A percentile compares a stretch with the other conserved stretches of the same genome.
These are phyloP conservation scores for Candida hungchunana DNA, from an alignment of 805 yeast genomes.

Conservation along the genomic window DNA sequence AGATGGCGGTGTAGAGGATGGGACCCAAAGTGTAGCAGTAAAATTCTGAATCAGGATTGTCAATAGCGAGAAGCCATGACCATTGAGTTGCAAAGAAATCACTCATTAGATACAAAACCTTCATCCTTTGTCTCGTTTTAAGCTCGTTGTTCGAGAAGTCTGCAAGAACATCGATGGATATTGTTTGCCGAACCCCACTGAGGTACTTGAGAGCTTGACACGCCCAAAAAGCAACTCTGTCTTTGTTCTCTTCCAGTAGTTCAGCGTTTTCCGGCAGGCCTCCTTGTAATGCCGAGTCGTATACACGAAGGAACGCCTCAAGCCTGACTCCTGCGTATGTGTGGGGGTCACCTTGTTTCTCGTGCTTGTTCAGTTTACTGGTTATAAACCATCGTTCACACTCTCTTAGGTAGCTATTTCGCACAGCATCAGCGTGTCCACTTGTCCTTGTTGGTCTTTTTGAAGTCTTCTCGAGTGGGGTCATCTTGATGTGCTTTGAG, in stretches of 20 bases:
- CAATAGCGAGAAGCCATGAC: slow-evolving; percentile 26
- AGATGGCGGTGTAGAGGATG: slow-evolving; percentile 11
- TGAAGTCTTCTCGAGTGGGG: slow-evolving; percentile 12
- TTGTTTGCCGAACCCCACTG: slow-evolving; percentile 14
- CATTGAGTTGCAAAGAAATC: slow-evolving; percentile 18
- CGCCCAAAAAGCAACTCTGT: slow-evolving; percentile 20
- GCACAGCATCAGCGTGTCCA: slow-evolving; percentile 11
- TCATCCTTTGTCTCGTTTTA: slow-evolving; percentile 15
- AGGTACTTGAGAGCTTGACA: slow-evolving; percentile 21
- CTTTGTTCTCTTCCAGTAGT: slow-evolving; percentile 8
- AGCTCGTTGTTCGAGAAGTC: slow-evolving; percentile 21
- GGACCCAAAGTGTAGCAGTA: slow-evolving; percentile 19
- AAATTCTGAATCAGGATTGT: slow-evolving; percentile 20
- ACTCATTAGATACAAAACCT: slow-evolving; percentile 13
- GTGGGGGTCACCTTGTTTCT: slow-evolving; percentile 15
- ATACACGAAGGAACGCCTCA: slow-evolving; percentile 16
- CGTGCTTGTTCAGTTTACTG: slow-evolving; percentile 9
- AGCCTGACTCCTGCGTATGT: slow-evolving; percentile 18
- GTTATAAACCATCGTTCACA: slow-evolving; percentile 18
- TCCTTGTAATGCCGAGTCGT: slow-evolving; percentile 16
- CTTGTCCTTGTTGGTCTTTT: slow-evolving; percentile 1
- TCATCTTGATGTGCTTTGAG: slow-evolving; percentile 17
- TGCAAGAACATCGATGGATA: slow-evolving; percentile 14
- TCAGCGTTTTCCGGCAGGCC: background rate
- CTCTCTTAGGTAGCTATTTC: slow-evolving; percentile 16